Evolutionary conservation across 352 stramenopile species (phyloP).

Genomic region (Halophytophthora polymorphica): DNA sequence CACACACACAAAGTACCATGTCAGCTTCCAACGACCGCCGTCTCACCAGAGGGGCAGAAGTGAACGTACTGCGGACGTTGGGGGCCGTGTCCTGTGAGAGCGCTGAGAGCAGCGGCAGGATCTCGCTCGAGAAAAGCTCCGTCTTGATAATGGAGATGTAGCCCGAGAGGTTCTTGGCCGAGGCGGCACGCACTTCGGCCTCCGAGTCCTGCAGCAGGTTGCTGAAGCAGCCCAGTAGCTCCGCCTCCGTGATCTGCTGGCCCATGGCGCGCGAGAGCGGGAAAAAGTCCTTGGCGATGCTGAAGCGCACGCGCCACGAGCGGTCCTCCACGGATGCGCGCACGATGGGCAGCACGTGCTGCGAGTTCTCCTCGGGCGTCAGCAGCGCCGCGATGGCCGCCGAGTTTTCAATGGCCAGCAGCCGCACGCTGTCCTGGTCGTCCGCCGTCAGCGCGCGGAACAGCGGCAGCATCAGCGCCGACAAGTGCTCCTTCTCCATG

Average conservation of each 20-base stretch:
- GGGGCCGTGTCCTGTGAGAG: conserved; percentile 91
- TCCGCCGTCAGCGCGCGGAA: conserved; percentile 89
- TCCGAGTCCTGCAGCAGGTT: conserved; percentile 91
- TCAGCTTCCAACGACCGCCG: no score
- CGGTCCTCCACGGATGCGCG: conserved; percentile 78
- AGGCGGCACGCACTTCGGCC: conserved; percentile 90
- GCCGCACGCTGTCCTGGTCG: conserved; percentile 94
- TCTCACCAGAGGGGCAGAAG: not conserved
- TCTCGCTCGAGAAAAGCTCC: conserved; percentile 88
- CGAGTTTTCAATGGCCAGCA: conserved; percentile 89
- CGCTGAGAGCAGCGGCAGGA: conserved; percentile 87
- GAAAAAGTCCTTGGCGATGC: conserved; percentile 93
- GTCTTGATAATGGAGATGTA: conserved; percentile 92
- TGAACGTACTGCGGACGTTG: conserved; percentile 73
- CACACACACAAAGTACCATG: not conserved
- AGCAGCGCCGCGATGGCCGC: conserved; percentile 73
- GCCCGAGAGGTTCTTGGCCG: conserved; percentile 90
- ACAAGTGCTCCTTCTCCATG: conserved; percentile 76
- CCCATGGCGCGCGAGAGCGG: conserved; percentile 79
- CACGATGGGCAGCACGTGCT: conserved; percentile 74
- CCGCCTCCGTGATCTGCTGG: conserved; percentile 74
- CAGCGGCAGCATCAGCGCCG: conserved; percentile 68
- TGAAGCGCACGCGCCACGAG: conserved; percentile 93
- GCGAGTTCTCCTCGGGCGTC: conserved; percentile 69
- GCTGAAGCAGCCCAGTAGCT: conserved; percentile 90